Percentiles rank a stretch among this genome's conserved stretches.
These are phyloP conservation scores for Schwanniomyces etchellsii DNA, from an alignment of 1,139 yeast species.

Conservation along the genomic window DNA sequence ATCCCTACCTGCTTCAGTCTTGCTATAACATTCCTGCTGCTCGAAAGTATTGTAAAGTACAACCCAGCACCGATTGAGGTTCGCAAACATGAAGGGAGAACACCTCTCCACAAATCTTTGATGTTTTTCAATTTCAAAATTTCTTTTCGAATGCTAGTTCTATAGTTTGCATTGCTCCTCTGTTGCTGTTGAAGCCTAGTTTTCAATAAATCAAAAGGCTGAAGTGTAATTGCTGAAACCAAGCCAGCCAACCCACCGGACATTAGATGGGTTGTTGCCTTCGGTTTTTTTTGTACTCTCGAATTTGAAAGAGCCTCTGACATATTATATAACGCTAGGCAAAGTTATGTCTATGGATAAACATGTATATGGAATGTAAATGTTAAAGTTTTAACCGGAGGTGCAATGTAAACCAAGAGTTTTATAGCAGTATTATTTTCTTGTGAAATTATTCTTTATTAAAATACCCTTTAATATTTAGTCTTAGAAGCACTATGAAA, in stretches of 20 bases:
- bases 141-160: slow-evolving; percentile 33
- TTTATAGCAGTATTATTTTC: no score
- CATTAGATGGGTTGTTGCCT: slow-evolving; percentile 44
- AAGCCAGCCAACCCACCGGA: slow-evolving; percentile 90
- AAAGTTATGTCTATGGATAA: no score
- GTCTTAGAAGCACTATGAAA: no score
- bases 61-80: slow-evolving; percentile 90
- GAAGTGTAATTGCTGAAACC: slow-evolving; percentile 73
- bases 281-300: slow-evolving; percentile 8
- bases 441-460: no score
- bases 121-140: slow-evolving; percentile 42
- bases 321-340: no score
- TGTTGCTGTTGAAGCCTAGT: slow-evolving; percentile 82
- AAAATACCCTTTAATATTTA: no score
- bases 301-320: no score
- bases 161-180: slow-evolving; percentile 29
- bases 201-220: slow-evolving; percentile 86
- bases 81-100: slow-evolving; percentile 82
- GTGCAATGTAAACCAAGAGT: no score
- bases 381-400: no score
- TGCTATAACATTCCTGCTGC: slow-evolving; percentile 51
- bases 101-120: slow-evolving; percentile 83
- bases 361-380: no score
- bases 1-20: slow-evolving; percentile 10
- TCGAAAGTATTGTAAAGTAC: slow-evolving; percentile 68